These are phyloP conservation scores for Pseudopyrenochaeta lycopersici DNA, from an alignment of 2,329 filamentous ascomycete genomes.

Conservation along the genomic window DNA sequence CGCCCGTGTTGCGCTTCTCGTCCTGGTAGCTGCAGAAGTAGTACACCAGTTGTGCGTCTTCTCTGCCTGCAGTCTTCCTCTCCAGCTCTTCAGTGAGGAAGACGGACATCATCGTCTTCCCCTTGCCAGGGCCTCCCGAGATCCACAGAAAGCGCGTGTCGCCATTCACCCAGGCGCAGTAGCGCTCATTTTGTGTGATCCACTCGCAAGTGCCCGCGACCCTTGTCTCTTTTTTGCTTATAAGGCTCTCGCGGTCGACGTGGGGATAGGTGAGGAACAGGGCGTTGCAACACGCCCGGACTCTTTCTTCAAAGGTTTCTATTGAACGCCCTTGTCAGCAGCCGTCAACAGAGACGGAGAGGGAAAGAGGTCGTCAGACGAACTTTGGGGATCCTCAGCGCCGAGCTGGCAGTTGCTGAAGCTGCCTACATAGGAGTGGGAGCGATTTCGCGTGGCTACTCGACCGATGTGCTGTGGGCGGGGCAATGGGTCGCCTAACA, in stretches of 20 bases:
- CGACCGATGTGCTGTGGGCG: neutral
- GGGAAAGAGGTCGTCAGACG: no score
- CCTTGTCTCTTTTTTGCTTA: constrained; percentile 15
- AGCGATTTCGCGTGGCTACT: neutral
- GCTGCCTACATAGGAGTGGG: neutral
- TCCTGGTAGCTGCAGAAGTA: constrained; percentile 39
- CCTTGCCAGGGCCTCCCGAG: constrained; percentile 37
- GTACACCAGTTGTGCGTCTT: constrained; percentile 12
- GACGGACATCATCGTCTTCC: no score
- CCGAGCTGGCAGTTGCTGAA: no score
- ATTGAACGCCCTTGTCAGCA: no score
- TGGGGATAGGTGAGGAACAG: constrained; percentile 17
- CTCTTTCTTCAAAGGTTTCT: no score
- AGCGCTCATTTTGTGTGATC: constrained; percentile 12
- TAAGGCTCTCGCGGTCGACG: constrained; percentile 16
- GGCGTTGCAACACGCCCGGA: constrained; percentile 12
- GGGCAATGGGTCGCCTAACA: neutral
- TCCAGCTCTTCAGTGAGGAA: constrained; percentile 36
- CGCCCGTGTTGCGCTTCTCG: constrained; percentile 33
- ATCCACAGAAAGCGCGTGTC: constrained; percentile 30
- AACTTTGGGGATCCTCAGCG: neutral
- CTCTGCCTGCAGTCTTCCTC: neutral
- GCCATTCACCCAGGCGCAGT: constrained; percentile 20
- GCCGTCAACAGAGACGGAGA: no score
- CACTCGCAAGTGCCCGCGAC: constrained; percentile 26